Conservation (phyloP, 176 grass and related monocot species). For the Dendrocalamus sinicus region DNA sequence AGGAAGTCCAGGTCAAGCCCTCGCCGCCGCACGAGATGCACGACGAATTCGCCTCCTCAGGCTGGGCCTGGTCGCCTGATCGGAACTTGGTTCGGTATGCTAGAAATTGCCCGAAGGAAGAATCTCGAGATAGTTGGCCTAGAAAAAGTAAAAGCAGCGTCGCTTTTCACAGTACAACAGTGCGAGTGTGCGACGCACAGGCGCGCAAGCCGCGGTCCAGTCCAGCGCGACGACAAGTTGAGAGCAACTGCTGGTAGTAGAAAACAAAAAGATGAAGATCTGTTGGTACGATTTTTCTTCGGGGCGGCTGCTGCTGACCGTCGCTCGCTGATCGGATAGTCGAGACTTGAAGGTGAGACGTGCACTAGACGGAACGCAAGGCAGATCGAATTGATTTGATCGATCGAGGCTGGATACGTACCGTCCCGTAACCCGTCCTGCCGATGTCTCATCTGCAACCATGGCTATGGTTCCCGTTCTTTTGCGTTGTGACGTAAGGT, state of each 20-base stretch:
- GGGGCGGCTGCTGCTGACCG: not conserved
- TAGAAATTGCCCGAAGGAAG: too few relatives aligned
- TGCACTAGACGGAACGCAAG: not conserved
- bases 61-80: too few relatives aligned
- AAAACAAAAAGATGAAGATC: not conserved
- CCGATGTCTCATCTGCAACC: too few relatives aligned
- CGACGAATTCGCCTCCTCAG: not conserved
- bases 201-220: not conserved
- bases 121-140: too few relatives aligned
- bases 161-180: not conserved
- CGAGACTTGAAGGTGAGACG: not conserved
- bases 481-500: too few relatives aligned
- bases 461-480: too few relatives aligned
- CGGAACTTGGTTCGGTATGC: not conserved
- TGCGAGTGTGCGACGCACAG: not conserved
- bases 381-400: not conserved
- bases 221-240: not conserved
- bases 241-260: not conserved
- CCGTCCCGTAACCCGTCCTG: too few relatives aligned
- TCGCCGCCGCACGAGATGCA: too few relatives aligned
- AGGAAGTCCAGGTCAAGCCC: too few relatives aligned
- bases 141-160: not conserved
- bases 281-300: not conserved
- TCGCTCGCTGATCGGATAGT: not conserved
- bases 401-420: not conserved